These are phyloP conservation scores for Danielia oregonensis DNA, from an alignment of 805 yeast genomes.

Conservation along the genomic window DNA sequence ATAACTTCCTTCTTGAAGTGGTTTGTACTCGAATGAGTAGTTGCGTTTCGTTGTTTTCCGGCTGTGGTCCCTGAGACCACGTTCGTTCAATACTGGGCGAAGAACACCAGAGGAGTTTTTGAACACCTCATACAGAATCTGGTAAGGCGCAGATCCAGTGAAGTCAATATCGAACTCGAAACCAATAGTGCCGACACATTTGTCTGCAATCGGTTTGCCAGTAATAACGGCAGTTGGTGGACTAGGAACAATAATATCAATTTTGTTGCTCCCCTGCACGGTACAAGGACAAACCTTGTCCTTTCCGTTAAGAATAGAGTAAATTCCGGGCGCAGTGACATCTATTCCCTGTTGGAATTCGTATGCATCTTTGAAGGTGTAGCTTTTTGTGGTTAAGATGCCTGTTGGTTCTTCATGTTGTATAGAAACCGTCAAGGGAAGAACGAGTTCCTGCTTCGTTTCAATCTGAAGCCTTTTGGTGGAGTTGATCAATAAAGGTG, in stretches of 20 bases:
- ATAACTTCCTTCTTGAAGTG: slow-evolving; percentile 78
- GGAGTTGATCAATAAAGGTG: slow-evolving; percentile 24
- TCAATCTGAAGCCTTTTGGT: slow-evolving; percentile 28
- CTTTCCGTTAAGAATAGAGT: slow-evolving; percentile 48
- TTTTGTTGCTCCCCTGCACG: slow-evolving; percentile 35
- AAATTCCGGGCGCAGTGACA: slow-evolving; percentile 63
- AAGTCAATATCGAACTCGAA: slow-evolving; percentile 59
- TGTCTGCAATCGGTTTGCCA: slow-evolving; percentile 67
- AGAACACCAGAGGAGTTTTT: slow-evolving; percentile 34
- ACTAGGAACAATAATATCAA: slow-evolving; percentile 21
- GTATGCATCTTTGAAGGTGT: slow-evolving; percentile 19
- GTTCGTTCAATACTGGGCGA: slow-evolving; percentile 29
- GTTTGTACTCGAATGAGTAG: slow-evolving; percentile 57
- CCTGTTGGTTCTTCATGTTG: slow-evolving; percentile 24
- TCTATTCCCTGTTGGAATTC: slow-evolving; percentile 29
- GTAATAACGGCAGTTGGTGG: slow-evolving; percentile 39
- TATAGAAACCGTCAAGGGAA: slow-evolving; percentile 35
- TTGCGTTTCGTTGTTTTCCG: slow-evolving; percentile 17
- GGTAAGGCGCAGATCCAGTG: slow-evolving; percentile 81
- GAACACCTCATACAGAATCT: slow-evolving; percentile 58
- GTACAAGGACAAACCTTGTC: slow-evolving; percentile 68
- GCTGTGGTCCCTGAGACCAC: slow-evolving; percentile 20
- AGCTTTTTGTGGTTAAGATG: slow-evolving; percentile 19
- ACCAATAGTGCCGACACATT: slow-evolving; percentile 92
- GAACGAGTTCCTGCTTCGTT: slow-evolving; percentile 1